Base-by-base conservation (phyloP, 2,329 filamentous ascomycete species). In the Pseudogymnoascus pannorum region DNA sequence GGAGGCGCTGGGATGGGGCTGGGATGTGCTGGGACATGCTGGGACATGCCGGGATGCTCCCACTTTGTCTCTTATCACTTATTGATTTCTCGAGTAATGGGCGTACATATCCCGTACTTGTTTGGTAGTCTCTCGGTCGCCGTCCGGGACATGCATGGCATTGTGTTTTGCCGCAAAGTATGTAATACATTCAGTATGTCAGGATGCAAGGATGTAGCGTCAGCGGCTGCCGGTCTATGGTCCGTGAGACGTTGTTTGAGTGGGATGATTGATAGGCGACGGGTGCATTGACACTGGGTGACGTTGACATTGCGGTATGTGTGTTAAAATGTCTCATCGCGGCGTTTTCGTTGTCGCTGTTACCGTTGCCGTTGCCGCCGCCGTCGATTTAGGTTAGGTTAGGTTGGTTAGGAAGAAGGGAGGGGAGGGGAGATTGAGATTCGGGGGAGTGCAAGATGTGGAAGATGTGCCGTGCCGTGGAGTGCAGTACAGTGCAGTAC, bases 71-170 rank as follows among this genome's bases (percentile, higher is more conserved):
- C 40, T 44, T 44, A 44, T 44, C 40, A 44, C 40, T 44, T 44
- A 44, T 44, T 44, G 40, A 44, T 44, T 44, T 44, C 40, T 44
- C 40, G 40, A 44, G 40, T 44, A 44, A 44, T 44, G 40, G 40
- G 40, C 40, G 20, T 12, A 44, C 40, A 44, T 44, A 42, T 42
- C 7, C 38, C 18, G 4, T 42, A 42, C 38, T 12, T 35, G 8
- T 35, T 4, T 7, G 11, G 11, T 35, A 11, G 31, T 35, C 31
- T 35, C 31, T 35, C 9, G 38, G 38, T 44, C 40, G 40, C 40
- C 40, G 20, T 11, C 9, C 12, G 40, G 40, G 40, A 44, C 40
- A 44, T 44, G 40, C 40, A 44, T 44, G 40, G 40, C 40, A 44
- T 44, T 44, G 40, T 44, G 40, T 44, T 44, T 44, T 24, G 40